Evolutionary conservation across 2,329 filamentous ascomycete species (phyloP).

Genomic region (Aspergillaceae sp.): DNA sequence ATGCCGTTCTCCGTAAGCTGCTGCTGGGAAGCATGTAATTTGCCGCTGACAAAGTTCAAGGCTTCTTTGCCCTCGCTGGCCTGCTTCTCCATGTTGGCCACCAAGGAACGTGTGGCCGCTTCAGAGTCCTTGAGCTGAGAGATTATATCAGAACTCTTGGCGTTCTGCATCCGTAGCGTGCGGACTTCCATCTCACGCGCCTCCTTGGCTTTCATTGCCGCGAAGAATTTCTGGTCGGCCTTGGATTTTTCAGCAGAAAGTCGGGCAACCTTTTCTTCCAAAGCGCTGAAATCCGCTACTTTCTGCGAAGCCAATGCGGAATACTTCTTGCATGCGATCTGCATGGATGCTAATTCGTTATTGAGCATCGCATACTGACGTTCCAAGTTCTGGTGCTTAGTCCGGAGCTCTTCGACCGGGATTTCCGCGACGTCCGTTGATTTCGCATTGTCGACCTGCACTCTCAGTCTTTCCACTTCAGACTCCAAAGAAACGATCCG

Average conservation of each 20-base stretch:
- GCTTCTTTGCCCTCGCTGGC: constrained; percentile 72
- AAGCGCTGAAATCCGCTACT: constrained; percentile 62
- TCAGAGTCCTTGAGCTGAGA: constrained; percentile 88
- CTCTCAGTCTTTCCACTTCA: constrained; percentile 63
- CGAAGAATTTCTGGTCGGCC: constrained; percentile 96
- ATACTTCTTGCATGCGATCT: constrained; percentile 82
- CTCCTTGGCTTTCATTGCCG: constrained; percentile 88
- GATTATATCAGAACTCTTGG: constrained; percentile 88
- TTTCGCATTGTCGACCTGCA: constrained; percentile 45
- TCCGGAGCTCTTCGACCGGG: constrained; percentile 61
- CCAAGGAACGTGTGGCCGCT: constrained; percentile 61
- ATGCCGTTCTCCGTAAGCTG: constrained; percentile 62
- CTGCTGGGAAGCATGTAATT: constrained; percentile 68
- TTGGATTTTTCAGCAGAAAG: constrained; percentile 85
- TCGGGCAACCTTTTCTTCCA: constrained; percentile 70
- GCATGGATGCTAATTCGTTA: constrained; percentile 79
- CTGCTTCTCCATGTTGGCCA: constrained; percentile 86
- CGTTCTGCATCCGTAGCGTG: constrained; percentile 69
- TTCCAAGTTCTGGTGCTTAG: constrained; percentile 65
- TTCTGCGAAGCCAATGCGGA: constrained; percentile 80
- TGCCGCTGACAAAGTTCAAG: constrained; percentile 59
- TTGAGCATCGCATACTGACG: constrained; percentile 77
- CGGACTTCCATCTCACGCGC: constrained; percentile 72
- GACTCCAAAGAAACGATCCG: constrained; percentile 74
- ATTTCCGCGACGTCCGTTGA: constrained; percentile 49